Evolutionary conservation across 352 stramenopile species (phyloP), one percentile per base, ranked within the genome.

Genomic region (Pelagophyceae sp.): DNA sequence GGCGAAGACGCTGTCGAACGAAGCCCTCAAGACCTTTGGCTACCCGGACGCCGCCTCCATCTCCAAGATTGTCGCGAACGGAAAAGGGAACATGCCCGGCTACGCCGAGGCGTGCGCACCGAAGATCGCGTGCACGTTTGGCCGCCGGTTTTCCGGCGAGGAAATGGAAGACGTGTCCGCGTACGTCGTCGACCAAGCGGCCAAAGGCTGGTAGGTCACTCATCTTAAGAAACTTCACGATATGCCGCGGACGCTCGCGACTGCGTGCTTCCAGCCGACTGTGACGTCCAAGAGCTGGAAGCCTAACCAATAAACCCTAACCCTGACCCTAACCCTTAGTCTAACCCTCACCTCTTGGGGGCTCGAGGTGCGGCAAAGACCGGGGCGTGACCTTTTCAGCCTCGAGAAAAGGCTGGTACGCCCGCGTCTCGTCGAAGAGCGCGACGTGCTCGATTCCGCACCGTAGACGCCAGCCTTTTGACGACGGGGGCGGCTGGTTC

Each of bases 11-110:
- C 65, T 80, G 19, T 3, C 61, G 11, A 32, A 38, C 15, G 77
- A 45, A 23, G 77, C 38, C n/a, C 50, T 80, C 15, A 67, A 74
- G 5, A n/a, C 35, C 6, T 35, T 76, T 31, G 72, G 72, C 32
- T 35, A 51, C 31, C 31, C 50, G 6, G 2, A n/a, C n/a, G 33
- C 19, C 25, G 37, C 50, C 5, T 32, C 50, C n/a, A 45, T 80
- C 23, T 37, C 71, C 11, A 29, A 45, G 1, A 27, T 77, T 50
- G 72, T 80, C n/a, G 38, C 77, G n/a, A 37, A 71, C 15, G 77
- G 77, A 31, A 79, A 79, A n/a, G 63, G 51, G 29, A 31, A 33
- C 19, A 80, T 80, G 77, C 77, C 77, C 35, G 77, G 67, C 67
- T 74, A 35, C 67, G 33, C 17, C 15, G 67, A 74, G 38, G 67